phyloP scores from a whole-genome alignment of 2,329 filamentous ascomycete genomes.

The Clarireedia paspali region DNA sequence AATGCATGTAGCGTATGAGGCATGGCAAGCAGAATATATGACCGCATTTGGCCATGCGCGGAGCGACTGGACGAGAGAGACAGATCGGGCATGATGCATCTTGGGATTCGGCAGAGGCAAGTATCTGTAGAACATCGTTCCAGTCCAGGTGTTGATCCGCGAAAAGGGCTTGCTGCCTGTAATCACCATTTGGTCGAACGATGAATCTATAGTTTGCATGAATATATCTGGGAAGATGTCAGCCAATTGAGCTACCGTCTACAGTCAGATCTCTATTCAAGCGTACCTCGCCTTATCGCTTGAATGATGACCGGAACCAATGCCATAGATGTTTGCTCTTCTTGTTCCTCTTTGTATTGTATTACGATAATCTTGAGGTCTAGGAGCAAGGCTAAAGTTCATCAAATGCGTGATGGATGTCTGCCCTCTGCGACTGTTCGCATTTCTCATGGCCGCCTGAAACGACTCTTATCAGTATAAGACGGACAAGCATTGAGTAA shows the following conservation, averaged over 20 bases:
- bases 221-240: conserved; percentile 54
- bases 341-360: conserved; percentile 42
- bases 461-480: conserved; percentile 10
- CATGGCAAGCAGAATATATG: conserved; percentile 96
- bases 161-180: conserved; percentile 72
- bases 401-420: conserved; percentile 96
- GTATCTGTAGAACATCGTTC: conserved; percentile 81
- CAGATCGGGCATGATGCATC: conserved; percentile 89
- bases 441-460: conserved; percentile 47
- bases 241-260: not conserved
- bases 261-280: not conserved
- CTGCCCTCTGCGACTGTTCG: conserved; percentile 74
- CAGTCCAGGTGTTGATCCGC: conserved; percentile 88
- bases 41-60: conserved; percentile 93
- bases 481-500: not conserved
- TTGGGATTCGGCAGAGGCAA: conserved; percentile 86
- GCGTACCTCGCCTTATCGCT: conserved; percentile 79
- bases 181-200: conserved; percentile 74
- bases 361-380: conserved; percentile 51
- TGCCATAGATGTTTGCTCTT: conserved; percentile 71
- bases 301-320: conserved; percentile 83
- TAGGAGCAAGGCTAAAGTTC: conserved; percentile 77
- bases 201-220: conserved; percentile 98
- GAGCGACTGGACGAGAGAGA: conserved; percentile 83
- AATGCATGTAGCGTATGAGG: conserved; percentile 91